Evolutionary conservation across 2,329 filamentous ascomycete species (phyloP), one percentile per base, ranked within the genome.

Genomic region (Colletotrichum lini): DNA sequence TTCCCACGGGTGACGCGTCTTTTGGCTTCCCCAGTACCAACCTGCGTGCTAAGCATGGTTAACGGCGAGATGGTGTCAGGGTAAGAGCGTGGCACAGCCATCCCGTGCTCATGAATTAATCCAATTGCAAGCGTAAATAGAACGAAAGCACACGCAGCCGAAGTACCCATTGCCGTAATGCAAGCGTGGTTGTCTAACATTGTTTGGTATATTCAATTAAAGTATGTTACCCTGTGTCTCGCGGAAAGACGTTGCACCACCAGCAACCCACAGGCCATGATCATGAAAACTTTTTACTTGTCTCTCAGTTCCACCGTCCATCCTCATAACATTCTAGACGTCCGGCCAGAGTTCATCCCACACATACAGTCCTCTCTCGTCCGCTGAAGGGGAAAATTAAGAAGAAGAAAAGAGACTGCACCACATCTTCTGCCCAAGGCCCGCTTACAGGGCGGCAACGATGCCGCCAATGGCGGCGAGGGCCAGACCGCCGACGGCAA

Each of bases 391-490:
- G n/a, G n/a, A n/a, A n/a, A n/a, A n/a, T n/a, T n/a, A n/a, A n/a
- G n/a, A n/a, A n/a, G 1, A 4, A 26, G 4, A 26, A 26, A 26
- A 26, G 4, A 44, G 12, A 8, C 4, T 16, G n/a, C 26, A 26
- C 12, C 26, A 42, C 8, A 44, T 21, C 16, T 21, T 42, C 9
- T 0, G 3, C 38, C 7, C 16, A 16, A 6, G 42, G 2, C 26
- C 16, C 35, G 42, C 15, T 72, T 57, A 72, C 38, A 72, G 54
- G n/a, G 44, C 65, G 23, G 66, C 70, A 35, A 70, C 70, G 26
- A 70, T 30, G 38, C 70, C 70, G 18, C 50, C 60, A 47, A 72
- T 58, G 54, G 70, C 70, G 8, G 70, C 70, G 6, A 72, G 23
- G 18, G 66, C 70, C 40, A 72, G 30, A 10, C 66, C 70, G 6